Evolutionary conservation across 2,329 filamentous ascomycete species (phyloP).

Genomic region (Hortaea werneckii): DNA sequence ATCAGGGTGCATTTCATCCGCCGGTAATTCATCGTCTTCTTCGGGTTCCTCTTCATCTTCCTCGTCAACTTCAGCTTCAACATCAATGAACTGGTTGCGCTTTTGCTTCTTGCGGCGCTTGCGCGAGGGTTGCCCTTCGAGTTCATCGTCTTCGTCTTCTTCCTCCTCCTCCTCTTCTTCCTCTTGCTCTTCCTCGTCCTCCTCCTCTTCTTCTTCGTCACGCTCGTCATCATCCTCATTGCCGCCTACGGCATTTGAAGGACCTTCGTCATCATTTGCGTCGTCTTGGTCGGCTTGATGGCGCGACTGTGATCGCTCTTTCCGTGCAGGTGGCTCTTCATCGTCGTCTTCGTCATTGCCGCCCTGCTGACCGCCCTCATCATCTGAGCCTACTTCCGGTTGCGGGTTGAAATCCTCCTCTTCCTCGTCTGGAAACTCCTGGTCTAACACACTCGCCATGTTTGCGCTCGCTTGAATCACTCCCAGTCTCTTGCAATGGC

Average conservation of each 20-base stretch:
- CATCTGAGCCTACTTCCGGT: slow-evolving; percentile 63
- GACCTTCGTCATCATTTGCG: slow-evolving; percentile 50
- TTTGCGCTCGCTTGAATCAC: neutral
- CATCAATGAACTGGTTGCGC: slow-evolving; percentile 86
- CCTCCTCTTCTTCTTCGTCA: slow-evolving; percentile 22
- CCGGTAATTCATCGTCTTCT: slow-evolving; percentile 80
- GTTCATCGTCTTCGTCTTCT: slow-evolving; percentile 16
- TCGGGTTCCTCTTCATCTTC: slow-evolving; percentile 81
- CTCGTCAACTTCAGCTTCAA: slow-evolving; percentile 94
- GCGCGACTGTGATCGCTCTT: slow-evolving; percentile 17
- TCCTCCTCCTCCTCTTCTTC: slow-evolving; percentile 24
- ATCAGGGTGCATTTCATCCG: slow-evolving; percentile 79
- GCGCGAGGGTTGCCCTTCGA: slow-evolving; percentile 52
- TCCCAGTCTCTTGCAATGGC: no score
- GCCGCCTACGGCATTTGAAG: slow-evolving; percentile 54
- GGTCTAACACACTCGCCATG: slow-evolving; percentile 34
- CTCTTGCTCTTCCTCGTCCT: slow-evolving; percentile 26
- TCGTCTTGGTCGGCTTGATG: slow-evolving; percentile 36
- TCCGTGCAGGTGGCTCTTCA: slow-evolving; percentile 25
- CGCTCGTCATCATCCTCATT: slow-evolving; percentile 32
- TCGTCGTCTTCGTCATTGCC: slow-evolving; percentile 24
- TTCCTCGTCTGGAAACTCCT: slow-evolving; percentile 49
- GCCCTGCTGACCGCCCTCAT: slow-evolving; percentile 41
- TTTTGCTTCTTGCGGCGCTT: slow-evolving; percentile 68
- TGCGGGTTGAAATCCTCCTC: slow-evolving; percentile 85